Conservation (phyloP, 805 yeast genomes). For the Yarrowia divulgata region DNA sequence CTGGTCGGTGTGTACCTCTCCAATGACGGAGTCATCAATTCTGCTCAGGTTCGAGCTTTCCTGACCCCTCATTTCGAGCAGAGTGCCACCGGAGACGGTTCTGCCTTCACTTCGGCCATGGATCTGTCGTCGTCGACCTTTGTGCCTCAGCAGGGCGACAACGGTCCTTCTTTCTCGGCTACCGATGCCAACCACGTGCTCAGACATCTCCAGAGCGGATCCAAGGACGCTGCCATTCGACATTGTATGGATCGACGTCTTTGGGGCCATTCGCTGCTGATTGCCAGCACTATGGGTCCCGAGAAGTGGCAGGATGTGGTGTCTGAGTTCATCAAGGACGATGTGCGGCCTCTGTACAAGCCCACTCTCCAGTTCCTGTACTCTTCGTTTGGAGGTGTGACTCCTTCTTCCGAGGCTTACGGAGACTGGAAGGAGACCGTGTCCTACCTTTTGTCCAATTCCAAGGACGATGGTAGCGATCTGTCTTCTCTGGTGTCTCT, state of each 20-base stretch:
- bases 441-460: conserved; percentile 39
- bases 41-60: conserved; percentile 46
- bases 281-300: conserved; percentile 71
- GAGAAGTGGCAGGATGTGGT: conserved; percentile 66
- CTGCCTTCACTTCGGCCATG: conserved; percentile 40
- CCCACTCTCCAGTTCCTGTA: conserved; percentile 63
- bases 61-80: conserved; percentile 44
- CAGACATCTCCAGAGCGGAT: conserved; percentile 63
- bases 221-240: conserved; percentile 69
- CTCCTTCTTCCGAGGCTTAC: conserved; percentile 45
- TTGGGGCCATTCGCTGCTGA: conserved; percentile 77
- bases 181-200: conserved; percentile 7
- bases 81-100: conserved; percentile 41
- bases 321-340: conserved; percentile 62
- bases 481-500: conserved; percentile 47
- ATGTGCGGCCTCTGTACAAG: conserved; percentile 52
- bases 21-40: conserved; percentile 47
- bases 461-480: conserved; percentile 41
- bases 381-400: conserved; percentile 62
- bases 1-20: conserved; percentile 50
- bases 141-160: conserved; percentile 41
- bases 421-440: conserved; percentile 41
- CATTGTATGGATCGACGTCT: conserved; percentile 68
- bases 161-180: conserved; percentile 32
- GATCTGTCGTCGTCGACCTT: conserved; percentile 42